phyloP scores from a whole-genome alignment of 2,329 filamentous ascomycete genomes.

The Hortaea werneckii region DNA sequence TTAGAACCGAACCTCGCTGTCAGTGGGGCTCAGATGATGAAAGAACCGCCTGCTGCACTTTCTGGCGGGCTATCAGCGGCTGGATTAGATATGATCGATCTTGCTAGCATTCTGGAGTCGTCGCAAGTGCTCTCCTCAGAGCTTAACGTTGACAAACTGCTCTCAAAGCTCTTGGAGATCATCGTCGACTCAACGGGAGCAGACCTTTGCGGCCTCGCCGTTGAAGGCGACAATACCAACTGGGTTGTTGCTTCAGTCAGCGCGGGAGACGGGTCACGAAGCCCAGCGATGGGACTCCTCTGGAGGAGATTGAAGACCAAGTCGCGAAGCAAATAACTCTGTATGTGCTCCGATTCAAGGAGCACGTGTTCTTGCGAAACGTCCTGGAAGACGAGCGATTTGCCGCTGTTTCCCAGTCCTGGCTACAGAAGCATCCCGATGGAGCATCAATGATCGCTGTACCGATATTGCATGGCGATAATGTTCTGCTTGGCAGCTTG shows the following conservation, averaged over 20 bases:
- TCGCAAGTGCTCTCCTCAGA: constrained; percentile 74
- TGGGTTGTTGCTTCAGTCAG: constrained; percentile 69
- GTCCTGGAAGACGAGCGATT: constrained; percentile 67
- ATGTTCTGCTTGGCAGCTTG: constrained; percentile 60
- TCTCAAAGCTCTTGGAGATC: constrained; percentile 73
- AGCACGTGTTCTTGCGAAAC: constrained; percentile 64
- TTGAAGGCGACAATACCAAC: constrained; percentile 54
- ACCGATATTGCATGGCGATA: constrained; percentile 63
- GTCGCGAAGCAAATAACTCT: constrained; percentile 69
- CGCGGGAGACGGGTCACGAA: constrained; percentile 59
- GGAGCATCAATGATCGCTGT: constrained; percentile 72
- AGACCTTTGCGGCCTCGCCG: constrained; percentile 61
- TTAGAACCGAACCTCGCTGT: constrained; percentile 32
- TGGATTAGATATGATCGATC: constrained; percentile 68
- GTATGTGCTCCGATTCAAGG: constrained; percentile 67
- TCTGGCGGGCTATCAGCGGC: constrained; percentile 53
- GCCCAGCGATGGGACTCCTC: constrained; percentile 54
- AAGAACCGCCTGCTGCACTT: constrained; percentile 26
- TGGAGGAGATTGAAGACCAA: constrained; percentile 53
- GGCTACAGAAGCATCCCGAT: constrained; percentile 56
- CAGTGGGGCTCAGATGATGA: constrained; percentile 25
- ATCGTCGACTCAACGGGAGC: constrained; percentile 70
- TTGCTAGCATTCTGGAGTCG: constrained; percentile 67
- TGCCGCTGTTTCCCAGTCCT: constrained; percentile 60
- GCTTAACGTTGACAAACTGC: constrained; percentile 61